Percentiles rank a stretch among this genome's conserved stretches.
These are phyloP conservation scores for Colletotrichum sp. DNA, from an alignment of 2,329 filamentous ascomycete genomes.

Conservation along the genomic window DNA sequence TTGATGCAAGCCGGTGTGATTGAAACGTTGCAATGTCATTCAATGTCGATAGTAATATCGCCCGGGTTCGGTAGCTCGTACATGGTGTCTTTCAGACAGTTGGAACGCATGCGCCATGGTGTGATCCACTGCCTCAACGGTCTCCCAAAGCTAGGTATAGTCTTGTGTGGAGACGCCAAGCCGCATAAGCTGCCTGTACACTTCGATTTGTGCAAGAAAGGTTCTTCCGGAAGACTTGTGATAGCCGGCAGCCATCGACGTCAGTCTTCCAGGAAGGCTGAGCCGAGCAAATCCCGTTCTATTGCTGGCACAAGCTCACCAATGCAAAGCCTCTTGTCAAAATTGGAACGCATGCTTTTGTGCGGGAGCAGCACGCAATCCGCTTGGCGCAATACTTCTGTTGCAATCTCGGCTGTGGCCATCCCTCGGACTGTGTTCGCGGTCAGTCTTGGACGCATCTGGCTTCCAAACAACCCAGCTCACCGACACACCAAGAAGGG, in stretches of 20 bases:
- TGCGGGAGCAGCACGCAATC: not conserved
- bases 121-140: not conserved
- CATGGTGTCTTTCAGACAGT: not conserved
- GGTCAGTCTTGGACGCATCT: not conserved
- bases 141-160: not conserved
- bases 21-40: not conserved
- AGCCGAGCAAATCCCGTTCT: not conserved
- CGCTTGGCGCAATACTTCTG: not conserved
- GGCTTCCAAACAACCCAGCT: not conserved
- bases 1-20: not conserved
- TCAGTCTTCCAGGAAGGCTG: not conserved
- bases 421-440: not conserved
- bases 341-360: not conserved
- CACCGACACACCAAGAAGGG: not conserved
- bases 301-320: not conserved
- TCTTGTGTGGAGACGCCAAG: not conserved
- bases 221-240: not conserved
- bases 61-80: not conserved
- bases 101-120: not conserved
- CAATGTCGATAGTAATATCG: not conserved
- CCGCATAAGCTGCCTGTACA: not conserved
- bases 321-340: not conserved
- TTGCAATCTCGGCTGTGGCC: not conserved
- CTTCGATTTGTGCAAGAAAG: not conserved
- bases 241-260: not conserved